A percentile compares a stretch with the other conserved stretches of the same genome.
Evolutionary conservation across 2,329 filamentous ascomycete genomes (phyloP).

Genomic region (Dactylellina leptospora): DNA sequence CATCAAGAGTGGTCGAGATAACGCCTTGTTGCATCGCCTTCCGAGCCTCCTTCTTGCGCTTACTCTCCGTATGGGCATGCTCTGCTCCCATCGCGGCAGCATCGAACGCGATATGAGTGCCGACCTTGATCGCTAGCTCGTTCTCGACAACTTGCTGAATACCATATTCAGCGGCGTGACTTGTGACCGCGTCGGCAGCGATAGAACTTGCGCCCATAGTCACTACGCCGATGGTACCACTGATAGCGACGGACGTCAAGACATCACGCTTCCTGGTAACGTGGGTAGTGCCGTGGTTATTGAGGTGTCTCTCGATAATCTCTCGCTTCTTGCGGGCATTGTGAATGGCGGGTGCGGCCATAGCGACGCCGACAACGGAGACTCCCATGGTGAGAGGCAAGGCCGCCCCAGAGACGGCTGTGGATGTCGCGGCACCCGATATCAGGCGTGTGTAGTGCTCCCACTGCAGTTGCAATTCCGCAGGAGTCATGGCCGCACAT

Average conservation of each 20-base stretch:
- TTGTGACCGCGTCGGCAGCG: constrained; percentile 60
- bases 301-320: constrained; percentile 61
- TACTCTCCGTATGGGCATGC: constrained; percentile 59
- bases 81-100: constrained; percentile 60
- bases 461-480: constrained; percentile 62
- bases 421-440: constrained; percentile 61
- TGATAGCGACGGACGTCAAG: constrained; percentile 60
- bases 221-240: constrained; percentile 60
- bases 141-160: constrained; percentile 57
- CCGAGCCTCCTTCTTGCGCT: constrained; percentile 59
- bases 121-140: constrained; percentile 60
- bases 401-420: constrained; percentile 60
- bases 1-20: not conserved
- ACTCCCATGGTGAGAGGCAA: constrained; percentile 61
- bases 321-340: constrained; percentile 62
- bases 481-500: constrained; percentile 60
- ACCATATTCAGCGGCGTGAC: constrained; percentile 60
- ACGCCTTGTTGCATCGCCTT: constrained; percentile 58
- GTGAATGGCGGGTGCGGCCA: constrained; percentile 61
- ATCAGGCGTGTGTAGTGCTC: constrained; percentile 63
- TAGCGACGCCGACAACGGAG: constrained; percentile 60
- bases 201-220: constrained; percentile 60
- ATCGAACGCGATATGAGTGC: constrained; percentile 60
- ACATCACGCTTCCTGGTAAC: constrained; percentile 62
- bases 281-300: constrained; percentile 59